Evolutionary conservation across 2,329 filamentous ascomycete genomes (phyloP), one percentile per base, ranked within the genome.

Genomic region (Curvularia eragrostidis): DNA sequence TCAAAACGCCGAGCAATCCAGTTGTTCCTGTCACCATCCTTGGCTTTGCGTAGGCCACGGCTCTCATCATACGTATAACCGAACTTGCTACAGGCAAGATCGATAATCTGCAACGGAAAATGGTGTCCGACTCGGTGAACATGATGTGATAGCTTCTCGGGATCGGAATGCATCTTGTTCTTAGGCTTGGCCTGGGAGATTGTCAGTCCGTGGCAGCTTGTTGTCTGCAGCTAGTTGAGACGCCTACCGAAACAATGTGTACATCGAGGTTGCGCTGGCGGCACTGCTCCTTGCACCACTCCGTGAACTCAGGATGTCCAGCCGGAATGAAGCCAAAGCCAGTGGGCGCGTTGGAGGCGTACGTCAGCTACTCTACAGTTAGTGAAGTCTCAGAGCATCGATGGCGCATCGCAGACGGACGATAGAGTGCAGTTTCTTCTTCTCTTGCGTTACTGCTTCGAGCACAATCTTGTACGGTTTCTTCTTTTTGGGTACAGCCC

Each of bases 241-340:
- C 59, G 79, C 84, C 75, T 79, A 88, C 86, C 72, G 86, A 86
- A 66, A 88, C 85, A 60, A 86, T 81, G 65, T 82, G 81, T 39
- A 87, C 82, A 48, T 83, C 80, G 38, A 82, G 74, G 26, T 82
- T 81, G 64, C 81, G 79, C 66, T 82, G 80, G 50, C 84, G 80
- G 63, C 85, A 87, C 39, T 83, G 71, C 65, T 88, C 85, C 72
- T 87, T 88, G 67, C 75, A 77, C 55, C 81, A 81, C 46, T 81
- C 81, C 18, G 85, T 86, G 48, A 89, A 79, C 52, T 84, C 81
- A 1, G 85, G 84, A 59, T 85, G 84, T 23, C 86, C 86, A 44
- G 84, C 81, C 21, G 84, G 82, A 48, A 89, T 81, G 66, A 87
- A 88, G 0, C 81, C 84, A 69, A 87, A 88, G n/a, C 85, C 86